These are phyloP conservation scores for Cryomyces minteri DNA, from an alignment of 495 filamentous ascomycete species.

Conservation along the genomic window DNA sequence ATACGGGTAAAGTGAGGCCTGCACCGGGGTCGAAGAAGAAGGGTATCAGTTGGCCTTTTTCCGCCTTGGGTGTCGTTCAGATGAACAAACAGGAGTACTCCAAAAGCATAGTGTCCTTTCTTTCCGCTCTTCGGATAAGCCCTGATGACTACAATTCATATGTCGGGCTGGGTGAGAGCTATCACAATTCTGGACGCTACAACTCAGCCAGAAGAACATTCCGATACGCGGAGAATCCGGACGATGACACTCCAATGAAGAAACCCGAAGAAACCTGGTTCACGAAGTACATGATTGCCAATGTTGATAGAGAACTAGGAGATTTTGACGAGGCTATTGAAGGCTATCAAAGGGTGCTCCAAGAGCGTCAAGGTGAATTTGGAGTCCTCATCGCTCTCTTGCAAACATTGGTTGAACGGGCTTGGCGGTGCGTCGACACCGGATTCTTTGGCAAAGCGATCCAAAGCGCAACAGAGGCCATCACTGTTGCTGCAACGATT, in stretches of 20 bases:
- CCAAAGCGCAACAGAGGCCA: slow-evolving; percentile 40
- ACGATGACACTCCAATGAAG: slow-evolving; percentile 29
- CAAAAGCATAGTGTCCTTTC: slow-evolving; percentile 78
- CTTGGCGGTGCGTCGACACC: slow-evolving; percentile 53
- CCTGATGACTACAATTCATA: slow-evolving; percentile 84
- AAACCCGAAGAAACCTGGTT: slow-evolving; percentile 60
- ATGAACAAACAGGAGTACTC: slow-evolving; percentile 84
- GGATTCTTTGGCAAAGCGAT: slow-evolving; percentile 70
- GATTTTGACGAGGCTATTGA: slow-evolving; percentile 67
- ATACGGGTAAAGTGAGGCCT: slow-evolving; percentile 76
- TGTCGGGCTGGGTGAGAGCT: slow-evolving; percentile 90
- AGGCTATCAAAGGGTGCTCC: slow-evolving; percentile 55
- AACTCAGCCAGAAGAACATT: slow-evolving; percentile 88
- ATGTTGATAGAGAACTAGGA: slow-evolving; percentile 79
- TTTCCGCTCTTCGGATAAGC: slow-evolving; percentile 67
- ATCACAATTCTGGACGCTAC: slow-evolving; percentile 82
- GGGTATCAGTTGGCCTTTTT: slow-evolving; percentile 87
- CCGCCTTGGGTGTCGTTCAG: slow-evolving; percentile 91
- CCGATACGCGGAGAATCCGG: slow-evolving; percentile 54
- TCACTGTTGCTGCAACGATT: slow-evolving; percentile 34
- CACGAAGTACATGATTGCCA: slow-evolving; percentile 89
- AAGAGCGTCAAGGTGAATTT: slow-evolving; percentile 47
- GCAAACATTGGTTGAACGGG: slow-evolving; percentile 70
- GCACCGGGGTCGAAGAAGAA: slow-evolving; percentile 81
- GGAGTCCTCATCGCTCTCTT: slow-evolving; percentile 74